phyloP scores from a whole-genome alignment of 2,329 filamentous ascomycete genomes.

The Monosporascus sp. region DNA sequence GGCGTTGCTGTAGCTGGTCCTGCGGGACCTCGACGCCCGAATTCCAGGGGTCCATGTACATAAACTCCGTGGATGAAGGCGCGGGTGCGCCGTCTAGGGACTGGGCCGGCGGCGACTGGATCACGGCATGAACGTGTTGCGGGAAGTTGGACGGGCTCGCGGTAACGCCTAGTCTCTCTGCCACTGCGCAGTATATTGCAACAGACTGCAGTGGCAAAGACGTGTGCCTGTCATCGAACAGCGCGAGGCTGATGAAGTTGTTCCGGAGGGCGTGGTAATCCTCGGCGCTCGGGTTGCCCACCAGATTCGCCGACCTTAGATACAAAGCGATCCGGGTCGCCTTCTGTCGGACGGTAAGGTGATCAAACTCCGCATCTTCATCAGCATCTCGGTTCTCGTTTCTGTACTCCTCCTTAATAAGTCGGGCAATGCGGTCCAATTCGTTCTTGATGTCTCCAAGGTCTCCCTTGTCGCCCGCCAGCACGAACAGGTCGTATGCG shows the following conservation, averaged over 20 bases:
- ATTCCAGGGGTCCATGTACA: slow-evolving; percentile 51
- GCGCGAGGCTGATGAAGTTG: slow-evolving; percentile 57
- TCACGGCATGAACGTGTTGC: slow-evolving; percentile 60
- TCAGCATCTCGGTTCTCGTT: slow-evolving; percentile 38
- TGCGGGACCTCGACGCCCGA: slow-evolving; percentile 4
- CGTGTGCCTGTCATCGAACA: slow-evolving; percentile 42
- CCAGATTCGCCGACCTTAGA: slow-evolving; percentile 45
- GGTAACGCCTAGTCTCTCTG: slow-evolving; percentile 49
- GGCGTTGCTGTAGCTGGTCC: slow-evolving; percentile 1
- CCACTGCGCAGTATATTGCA: slow-evolving; percentile 61
- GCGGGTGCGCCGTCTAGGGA: slow-evolving; percentile 22
- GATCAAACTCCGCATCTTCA: slow-evolving; percentile 36
- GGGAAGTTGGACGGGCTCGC: slow-evolving; percentile 61
- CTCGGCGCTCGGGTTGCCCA: slow-evolving; percentile 33
- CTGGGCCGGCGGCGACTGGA: slow-evolving; percentile 29
- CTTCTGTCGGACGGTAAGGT: slow-evolving; percentile 40
- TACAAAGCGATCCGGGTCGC: slow-evolving; percentile 48
- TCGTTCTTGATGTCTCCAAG: not conserved
- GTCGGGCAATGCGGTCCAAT: slow-evolving; percentile 2
- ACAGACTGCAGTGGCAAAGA: slow-evolving; percentile 59
- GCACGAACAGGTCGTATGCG: slow-evolving; percentile 59
- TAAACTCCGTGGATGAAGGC: slow-evolving; percentile 26
- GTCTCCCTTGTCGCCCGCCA: slow-evolving; percentile 42
- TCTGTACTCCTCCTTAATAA: slow-evolving; percentile 36
- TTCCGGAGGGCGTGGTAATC: slow-evolving; percentile 59